Percentiles rank a stretch among this genome's conserved stretches.
These are phyloP conservation scores for Moelleriella libera DNA, from an alignment of 2,329 filamentous ascomycete species.

Conservation along the genomic window DNA sequence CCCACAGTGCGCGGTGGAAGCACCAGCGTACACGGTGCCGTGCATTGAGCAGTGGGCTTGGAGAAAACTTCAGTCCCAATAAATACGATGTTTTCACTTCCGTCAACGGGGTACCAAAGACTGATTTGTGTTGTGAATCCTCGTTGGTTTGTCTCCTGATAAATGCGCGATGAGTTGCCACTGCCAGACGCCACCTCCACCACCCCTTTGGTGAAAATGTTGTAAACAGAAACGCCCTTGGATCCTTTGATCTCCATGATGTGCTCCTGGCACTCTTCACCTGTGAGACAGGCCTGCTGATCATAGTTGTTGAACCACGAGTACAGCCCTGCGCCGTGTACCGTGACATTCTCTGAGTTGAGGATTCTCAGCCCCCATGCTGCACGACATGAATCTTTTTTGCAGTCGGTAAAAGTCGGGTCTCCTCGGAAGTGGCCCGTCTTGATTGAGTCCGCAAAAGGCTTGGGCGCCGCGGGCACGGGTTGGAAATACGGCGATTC, in stretches of 20 bases:
- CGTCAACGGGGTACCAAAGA: background rate
- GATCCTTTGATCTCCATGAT: conserved; percentile 7
- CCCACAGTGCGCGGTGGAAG: background rate
- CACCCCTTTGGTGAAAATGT: conserved; percentile 15
- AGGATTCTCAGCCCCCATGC: conserved; percentile 9
- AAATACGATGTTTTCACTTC: background rate
- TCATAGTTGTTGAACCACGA: conserved; percentile 9
- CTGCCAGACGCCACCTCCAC: conserved; percentile 8
- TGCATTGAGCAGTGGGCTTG: background rate
- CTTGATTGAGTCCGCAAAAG: conserved; percentile 3
- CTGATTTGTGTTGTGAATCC: background rate
- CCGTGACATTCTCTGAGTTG: conserved; percentile 7
- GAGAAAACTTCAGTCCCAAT: background rate
- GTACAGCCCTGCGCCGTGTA: conserved; percentile 13
- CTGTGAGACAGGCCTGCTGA: conserved; percentile 1
- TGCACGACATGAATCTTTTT: background rate
- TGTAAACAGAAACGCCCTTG: conserved; percentile 7
- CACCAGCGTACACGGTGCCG: background rate
- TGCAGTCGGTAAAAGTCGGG: conserved; percentile 2
- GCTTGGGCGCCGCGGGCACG: conserved; percentile 6
- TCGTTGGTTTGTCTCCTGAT: background rate
- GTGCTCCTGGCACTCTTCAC: conserved; percentile 10
- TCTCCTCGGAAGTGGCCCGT: conserved; percentile 5
- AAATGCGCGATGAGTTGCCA: background rate
- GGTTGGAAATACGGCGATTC: conserved; percentile 51